Conservation (phyloP, 805 yeast genomes). For the Crinitomyces ghanaensis region DNA sequence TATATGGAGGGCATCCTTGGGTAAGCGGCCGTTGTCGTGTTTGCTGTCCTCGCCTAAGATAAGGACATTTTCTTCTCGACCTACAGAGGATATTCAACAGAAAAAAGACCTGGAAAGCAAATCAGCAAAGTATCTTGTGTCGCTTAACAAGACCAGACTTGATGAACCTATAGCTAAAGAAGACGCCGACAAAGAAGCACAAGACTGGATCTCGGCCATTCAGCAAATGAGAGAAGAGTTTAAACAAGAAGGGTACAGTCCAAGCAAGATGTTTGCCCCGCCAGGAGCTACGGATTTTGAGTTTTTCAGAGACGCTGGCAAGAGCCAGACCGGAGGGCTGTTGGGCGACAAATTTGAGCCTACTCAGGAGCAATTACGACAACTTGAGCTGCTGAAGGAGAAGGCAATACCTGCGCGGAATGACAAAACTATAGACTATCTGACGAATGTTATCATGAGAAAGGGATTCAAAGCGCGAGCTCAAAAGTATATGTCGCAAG, state of each 20-base stretch:
- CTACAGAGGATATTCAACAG: neutral
- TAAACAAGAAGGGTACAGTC: conserved; percentile 24
- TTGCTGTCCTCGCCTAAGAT: neutral
- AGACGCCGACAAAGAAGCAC: conserved; percentile 30
- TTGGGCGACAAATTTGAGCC: conserved; percentile 28
- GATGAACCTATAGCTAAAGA: conserved; percentile 10
- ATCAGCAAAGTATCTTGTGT: conserved; percentile 16
- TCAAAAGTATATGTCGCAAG: conserved; percentile 57
- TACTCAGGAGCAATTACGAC: conserved; percentile 49
- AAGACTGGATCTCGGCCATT: conserved; percentile 33
- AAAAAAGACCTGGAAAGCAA: neutral
- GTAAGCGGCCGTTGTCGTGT: too few relatives aligned
- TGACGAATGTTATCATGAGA: conserved; percentile 83
- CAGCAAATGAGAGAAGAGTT: conserved; percentile 30
- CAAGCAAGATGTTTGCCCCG: conserved; percentile 32
- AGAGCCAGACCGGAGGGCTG: too few relatives aligned
- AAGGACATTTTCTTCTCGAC: neutral
- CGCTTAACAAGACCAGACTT: conserved; percentile 6
- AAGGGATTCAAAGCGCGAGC: conserved; percentile 83
- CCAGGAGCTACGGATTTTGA: conserved; percentile 29
- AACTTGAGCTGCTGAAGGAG: conserved; percentile 39
- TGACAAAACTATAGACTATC: conserved; percentile 65
- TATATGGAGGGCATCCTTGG: too few relatives aligned
- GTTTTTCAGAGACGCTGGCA: conserved; percentile 21
- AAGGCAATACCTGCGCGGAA: conserved; percentile 47